These are phyloP conservation scores for Myxozyma nipponensis DNA, from an alignment of 805 yeast species.

Conservation along the genomic window DNA sequence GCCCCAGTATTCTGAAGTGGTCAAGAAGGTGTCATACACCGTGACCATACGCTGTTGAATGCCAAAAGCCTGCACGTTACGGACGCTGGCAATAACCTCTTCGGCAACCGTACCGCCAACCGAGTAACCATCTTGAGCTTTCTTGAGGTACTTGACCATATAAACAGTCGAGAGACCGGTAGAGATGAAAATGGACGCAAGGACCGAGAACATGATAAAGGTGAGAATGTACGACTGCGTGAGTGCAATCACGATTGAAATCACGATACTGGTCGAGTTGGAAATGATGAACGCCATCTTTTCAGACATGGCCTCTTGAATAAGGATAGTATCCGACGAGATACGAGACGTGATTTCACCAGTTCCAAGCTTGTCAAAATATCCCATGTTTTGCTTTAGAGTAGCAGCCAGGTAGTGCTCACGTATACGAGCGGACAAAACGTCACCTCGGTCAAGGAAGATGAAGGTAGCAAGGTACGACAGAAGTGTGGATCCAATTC, in stretches of 20 bases:
- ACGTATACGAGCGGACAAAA: slow-evolving; percentile 42
- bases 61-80: slow-evolving; percentile 43
- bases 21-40: slow-evolving; percentile 34
- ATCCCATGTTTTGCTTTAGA: slow-evolving; percentile 43
- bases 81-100: slow-evolving; percentile 39
- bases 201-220: slow-evolving; percentile 37
- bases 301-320: slow-evolving; percentile 45
- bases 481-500: slow-evolving; percentile 35
- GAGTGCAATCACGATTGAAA: slow-evolving; percentile 40
- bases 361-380: slow-evolving; percentile 42
- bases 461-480: slow-evolving; percentile 37
- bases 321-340: slow-evolving; percentile 40
- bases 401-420: slow-evolving; percentile 39
- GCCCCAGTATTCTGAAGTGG: slow-evolving; percentile 26
- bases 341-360: slow-evolving; percentile 45
- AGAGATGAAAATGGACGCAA: slow-evolving; percentile 33
- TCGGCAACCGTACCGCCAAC: slow-evolving; percentile 38
- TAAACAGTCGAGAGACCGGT: slow-evolving; percentile 36
- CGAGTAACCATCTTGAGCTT: slow-evolving; percentile 12
- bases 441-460: slow-evolving; percentile 42
- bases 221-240: slow-evolving; percentile 40
- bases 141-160: slow-evolving; percentile 24
- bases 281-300: slow-evolving; percentile 40
- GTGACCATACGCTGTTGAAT: slow-evolving; percentile 38
- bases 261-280: slow-evolving; percentile 41